These are phyloP conservation scores for Striga asiatica DNA, from an alignment of 257 asterid genomes.

Conservation along the genomic window DNA sequence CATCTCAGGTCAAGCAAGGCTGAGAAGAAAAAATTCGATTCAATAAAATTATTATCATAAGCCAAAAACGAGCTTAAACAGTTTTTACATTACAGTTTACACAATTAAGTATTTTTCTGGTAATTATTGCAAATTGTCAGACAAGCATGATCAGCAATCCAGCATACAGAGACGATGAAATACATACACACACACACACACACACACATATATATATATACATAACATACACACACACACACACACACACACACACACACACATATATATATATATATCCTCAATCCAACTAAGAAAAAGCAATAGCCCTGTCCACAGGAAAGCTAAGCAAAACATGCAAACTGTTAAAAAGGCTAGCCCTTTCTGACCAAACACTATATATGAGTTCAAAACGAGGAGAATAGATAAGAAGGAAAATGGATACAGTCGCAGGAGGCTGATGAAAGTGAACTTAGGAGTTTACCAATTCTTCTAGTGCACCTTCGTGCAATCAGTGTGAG, in stretches of 20 bases:
- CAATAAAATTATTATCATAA: background rate
- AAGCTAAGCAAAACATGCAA: background rate
- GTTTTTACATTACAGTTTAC: background rate
- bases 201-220: too few relatives aligned
- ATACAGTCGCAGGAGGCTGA: background rate
- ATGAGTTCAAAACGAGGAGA: background rate
- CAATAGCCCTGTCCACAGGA: background rate
- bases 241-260: too few relatives aligned
- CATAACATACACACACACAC: too few relatives aligned
- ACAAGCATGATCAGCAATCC: background rate
- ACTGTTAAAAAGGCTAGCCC: background rate
- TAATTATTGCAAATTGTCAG: background rate
- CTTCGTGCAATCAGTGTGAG: slow-evolving; percentile 79
- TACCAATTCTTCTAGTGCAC: slow-evolving; percentile 88
- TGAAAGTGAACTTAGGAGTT: background rate
- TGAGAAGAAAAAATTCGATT: background rate
- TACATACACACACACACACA: too few relatives aligned
- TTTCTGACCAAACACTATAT: background rate
- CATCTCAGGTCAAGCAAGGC: background rate
- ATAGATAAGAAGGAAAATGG: background rate
- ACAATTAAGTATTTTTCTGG: background rate
- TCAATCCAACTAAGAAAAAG: background rate
- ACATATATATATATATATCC: too few relatives aligned
- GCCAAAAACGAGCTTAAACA: background rate
- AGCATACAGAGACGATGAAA: background rate